phyloP scores from a whole-genome alignment of 345 rosid genomes.

The thale cress (Arabidopsis thaliana) region TAIR10.1 NC_003071.7:9200501-9201000 shows the following conservation, averaged over 20 bases:
- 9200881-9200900: slow-evolving; percentile 99
- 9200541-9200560: slow-evolving; percentile 49
- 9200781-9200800: slow-evolving; percentile 98
- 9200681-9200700: slow-evolving; percentile 30
- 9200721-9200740: not conserved
- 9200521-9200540: slow-evolving; percentile 53
- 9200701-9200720: not conserved
- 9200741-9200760: slow-evolving; percentile 17
- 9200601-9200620: slow-evolving; percentile 87
- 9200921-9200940: slow-evolving; percentile 93
- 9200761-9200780: slow-evolving; percentile 88
- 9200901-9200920: slow-evolving; percentile 98
- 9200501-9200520: slow-evolving; percentile 62
- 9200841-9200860: slow-evolving; percentile 92
- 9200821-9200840: slow-evolving; percentile 99
- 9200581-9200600: slow-evolving; percentile 98
- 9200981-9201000: slow-evolving; percentile 73
- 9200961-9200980: slow-evolving; percentile 85
- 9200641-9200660: slow-evolving; percentile 81
- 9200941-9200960: slow-evolving; percentile 98
- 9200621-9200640: slow-evolving; percentile 80
- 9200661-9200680: slow-evolving; percentile 76
- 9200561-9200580: slow-evolving; percentile 74
- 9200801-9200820: slow-evolving; percentile 95
- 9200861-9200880: slow-evolving; percentile 96